Percentiles rank a stretch among this genome's conserved stretches.
These are phyloP conservation scores for Amanita pseudoporphyria DNA, from an alignment of 768 basidiomycete genomes.

Conservation along the genomic window DNA sequence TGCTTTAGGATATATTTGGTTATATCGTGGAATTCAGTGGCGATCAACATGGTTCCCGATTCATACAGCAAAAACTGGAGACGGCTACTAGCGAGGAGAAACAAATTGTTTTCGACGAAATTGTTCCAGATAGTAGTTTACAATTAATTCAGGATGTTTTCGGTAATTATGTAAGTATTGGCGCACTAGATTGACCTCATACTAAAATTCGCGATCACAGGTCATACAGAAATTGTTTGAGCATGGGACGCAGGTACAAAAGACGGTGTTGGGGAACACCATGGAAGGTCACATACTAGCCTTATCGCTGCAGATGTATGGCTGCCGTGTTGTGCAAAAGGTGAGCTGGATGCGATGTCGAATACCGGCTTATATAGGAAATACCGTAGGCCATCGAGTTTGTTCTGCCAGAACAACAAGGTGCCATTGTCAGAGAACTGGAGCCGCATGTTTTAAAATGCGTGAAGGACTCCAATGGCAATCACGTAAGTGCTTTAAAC, in stretches of 20 bases:
- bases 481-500: constrained; percentile 55
- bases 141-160: constrained; percentile 87
- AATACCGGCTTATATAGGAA: not conserved
- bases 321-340: constrained; percentile 94
- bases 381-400: constrained; percentile 67
- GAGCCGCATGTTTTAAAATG: constrained; percentile 75
- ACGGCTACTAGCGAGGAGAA: constrained; percentile 70
- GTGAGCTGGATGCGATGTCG: constrained; percentile 24
- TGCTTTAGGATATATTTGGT: constrained; percentile 69
- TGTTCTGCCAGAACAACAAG: constrained; percentile 71
- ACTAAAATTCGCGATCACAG: constrained; percentile 26
- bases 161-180: constrained; percentile 78
- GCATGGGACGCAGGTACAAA: constrained; percentile 69
- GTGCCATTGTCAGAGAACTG: constrained; percentile 64
- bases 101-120: constrained; percentile 77
- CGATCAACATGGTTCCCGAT: constrained; percentile 97
- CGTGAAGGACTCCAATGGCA: constrained; percentile 87
- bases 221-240: constrained; percentile 94
- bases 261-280: constrained; percentile 51
- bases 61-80: constrained; percentile 87
- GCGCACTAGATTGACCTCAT: not conserved
- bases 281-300: constrained; percentile 74
- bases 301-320: constrained; percentile 88
- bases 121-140: constrained; percentile 65
- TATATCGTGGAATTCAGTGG: constrained; percentile 85